Evolutionary conservation across 495 filamentous ascomycete species (phyloP).

Genomic region (Penicillium samsonianum): DNA sequence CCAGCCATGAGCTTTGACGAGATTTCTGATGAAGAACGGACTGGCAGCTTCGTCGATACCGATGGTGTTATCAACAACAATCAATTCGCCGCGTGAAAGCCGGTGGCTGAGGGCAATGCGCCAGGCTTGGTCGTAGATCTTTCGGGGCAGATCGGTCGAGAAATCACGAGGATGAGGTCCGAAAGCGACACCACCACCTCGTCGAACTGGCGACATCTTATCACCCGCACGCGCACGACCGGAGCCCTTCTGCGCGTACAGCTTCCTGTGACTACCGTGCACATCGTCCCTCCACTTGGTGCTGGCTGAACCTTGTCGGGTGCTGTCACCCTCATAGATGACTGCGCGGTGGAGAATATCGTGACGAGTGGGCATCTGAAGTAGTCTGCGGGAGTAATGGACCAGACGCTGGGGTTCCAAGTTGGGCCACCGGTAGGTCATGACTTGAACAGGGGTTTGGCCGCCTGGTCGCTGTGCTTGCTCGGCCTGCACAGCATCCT

Average conservation of each 20-base stretch:
- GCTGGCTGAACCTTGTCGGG: conserved; percentile 82
- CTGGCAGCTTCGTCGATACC: conserved; percentile 58
- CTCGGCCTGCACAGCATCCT: neutral
- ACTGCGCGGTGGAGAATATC: conserved; percentile 94
- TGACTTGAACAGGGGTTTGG: conserved; percentile 63
- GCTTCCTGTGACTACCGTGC: conserved; percentile 74
- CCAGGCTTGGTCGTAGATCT: conserved; percentile 96
- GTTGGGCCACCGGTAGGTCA: conserved; percentile 85
- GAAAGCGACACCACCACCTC: conserved; percentile 81
- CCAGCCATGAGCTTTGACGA: conserved; percentile 73
- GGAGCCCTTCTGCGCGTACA: conserved; percentile 80
- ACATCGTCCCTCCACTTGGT: conserved; percentile 85
- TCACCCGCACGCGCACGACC: conserved; percentile 78
- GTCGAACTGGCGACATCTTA: conserved; percentile 77
- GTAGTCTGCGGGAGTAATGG: conserved; percentile 75
- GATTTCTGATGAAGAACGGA: conserved; percentile 58
- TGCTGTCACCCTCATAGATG: conserved; percentile 86
- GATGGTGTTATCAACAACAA: conserved; percentile 74
- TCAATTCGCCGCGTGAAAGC: conserved; percentile 79
- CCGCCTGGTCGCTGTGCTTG: conserved; percentile 7
- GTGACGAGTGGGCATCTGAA: conserved; percentile 80
- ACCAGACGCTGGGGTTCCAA: conserved; percentile 83
- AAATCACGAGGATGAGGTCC: conserved; percentile 92
- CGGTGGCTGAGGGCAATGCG: conserved; percentile 91
- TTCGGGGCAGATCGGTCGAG: conserved; percentile 74